Percentiles rank a stretch among this genome's conserved stretches.
Conservation (phyloP, 2,329 filamentous ascomycete genomes). For the Diaporthe amygdali region DNA sequence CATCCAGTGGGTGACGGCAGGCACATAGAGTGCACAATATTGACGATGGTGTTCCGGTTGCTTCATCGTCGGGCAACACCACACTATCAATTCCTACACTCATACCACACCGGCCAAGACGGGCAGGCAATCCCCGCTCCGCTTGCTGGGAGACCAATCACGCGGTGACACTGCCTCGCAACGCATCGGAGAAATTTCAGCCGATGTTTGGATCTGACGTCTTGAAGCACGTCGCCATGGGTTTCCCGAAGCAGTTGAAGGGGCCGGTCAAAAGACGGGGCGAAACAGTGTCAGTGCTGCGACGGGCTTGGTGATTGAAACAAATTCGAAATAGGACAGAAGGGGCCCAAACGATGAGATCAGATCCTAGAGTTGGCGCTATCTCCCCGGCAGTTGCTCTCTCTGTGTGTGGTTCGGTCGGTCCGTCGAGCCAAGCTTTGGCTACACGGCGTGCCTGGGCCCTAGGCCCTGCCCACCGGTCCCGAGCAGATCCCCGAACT, state of each 20-base stretch:
- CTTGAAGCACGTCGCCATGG: conserved; percentile 3
- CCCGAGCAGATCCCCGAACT: conserved; percentile 1
- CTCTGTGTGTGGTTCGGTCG: not conserved
- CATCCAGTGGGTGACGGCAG: not conserved
- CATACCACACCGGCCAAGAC: not conserved
- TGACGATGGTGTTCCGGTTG: not conserved
- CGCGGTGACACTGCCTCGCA: not conserved
- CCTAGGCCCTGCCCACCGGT: not conserved
- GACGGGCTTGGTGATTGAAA: not conserved
- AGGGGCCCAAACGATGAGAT: conserved; percentile 9
- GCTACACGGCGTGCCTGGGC: not conserved
- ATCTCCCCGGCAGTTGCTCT: not conserved
- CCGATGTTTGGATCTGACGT: conserved; percentile 12
- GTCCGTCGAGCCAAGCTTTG: conserved; percentile 11
- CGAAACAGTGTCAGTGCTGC: conserved; percentile 4
- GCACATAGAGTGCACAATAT: not conserved
- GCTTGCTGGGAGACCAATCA: not conserved
- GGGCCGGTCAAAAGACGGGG: conserved; percentile 3
- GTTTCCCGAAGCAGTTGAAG: not conserved
- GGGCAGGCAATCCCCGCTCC: not conserved
- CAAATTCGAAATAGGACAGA: not conserved
- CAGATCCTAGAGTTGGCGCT: conserved; percentile 1
- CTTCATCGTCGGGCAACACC: not conserved
- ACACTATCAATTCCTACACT: not conserved
- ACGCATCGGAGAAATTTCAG: not conserved